These are phyloP conservation scores for Fusarium sublunatum DNA, from an alignment of 2,329 filamentous ascomycete genomes.

Conservation along the genomic window DNA sequence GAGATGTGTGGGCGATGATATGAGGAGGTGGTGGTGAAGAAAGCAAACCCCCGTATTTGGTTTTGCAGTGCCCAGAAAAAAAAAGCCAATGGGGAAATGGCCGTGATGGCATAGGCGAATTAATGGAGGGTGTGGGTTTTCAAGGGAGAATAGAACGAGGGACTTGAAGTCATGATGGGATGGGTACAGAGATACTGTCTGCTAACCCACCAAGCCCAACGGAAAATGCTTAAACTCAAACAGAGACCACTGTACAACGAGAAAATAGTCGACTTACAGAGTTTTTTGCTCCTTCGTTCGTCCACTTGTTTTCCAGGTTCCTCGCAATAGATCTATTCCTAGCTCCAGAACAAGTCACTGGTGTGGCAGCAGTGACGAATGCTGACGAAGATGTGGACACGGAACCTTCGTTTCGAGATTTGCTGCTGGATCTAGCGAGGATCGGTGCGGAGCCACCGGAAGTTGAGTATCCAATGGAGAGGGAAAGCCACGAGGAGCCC, in stretches of 20 bases:
- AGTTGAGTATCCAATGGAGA: conserved; percentile 27
- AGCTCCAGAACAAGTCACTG: conserved; percentile 35
- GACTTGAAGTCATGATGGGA: conserved; percentile 26
- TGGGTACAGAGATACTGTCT: conserved; percentile 15
- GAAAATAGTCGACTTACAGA: conserved; percentile 23
- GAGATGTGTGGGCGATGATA: conserved; percentile 22
- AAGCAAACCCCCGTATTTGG: conserved; percentile 32
- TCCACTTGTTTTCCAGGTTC: conserved; percentile 13
- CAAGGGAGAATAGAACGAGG: conserved; percentile 33
- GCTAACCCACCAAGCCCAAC: background rate
- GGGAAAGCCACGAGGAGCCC: conserved; percentile 28
- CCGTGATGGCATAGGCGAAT: conserved; percentile 19
- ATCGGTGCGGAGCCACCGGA: conserved; percentile 38
- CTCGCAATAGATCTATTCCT: conserved; percentile 22
- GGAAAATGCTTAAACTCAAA: background rate
- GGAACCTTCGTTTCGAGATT: conserved; percentile 29
- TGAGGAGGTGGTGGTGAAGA: conserved; percentile 18
- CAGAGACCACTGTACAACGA: conserved; percentile 2
- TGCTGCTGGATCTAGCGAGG: conserved; percentile 40
- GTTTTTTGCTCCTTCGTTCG: conserved; percentile 11
- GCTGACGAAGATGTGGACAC: conserved; percentile 31
- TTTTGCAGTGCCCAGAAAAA: conserved; percentile 24
- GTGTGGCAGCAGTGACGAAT: conserved; percentile 41
- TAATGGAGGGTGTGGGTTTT: conserved; percentile 24
- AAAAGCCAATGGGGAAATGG: conserved; percentile 36